These are phyloP conservation scores for Globisporangium nodosum DNA, from an alignment of 352 stramenopile genomes.

Conservation along the genomic window DNA sequence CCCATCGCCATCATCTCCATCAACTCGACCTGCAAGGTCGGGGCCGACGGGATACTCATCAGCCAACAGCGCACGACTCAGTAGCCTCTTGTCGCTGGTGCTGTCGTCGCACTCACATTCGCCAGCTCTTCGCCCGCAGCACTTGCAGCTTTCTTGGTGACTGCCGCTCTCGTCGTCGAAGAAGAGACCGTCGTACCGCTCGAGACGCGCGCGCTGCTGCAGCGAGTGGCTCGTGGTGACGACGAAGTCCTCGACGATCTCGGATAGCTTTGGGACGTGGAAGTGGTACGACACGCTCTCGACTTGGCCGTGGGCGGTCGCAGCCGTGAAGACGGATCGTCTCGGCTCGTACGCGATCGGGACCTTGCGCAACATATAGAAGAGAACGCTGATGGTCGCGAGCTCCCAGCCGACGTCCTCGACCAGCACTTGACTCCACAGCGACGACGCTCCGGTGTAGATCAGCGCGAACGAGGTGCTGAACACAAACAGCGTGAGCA, in stretches of 20 bases:
- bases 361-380: constrained; percentile 9
- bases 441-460: neutral
- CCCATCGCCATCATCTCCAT: no score
- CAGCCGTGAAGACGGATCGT: neutral
- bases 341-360: constrained; percentile 6
- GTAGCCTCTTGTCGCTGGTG: neutral
- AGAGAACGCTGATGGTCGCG: neutral
- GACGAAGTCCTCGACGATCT: constrained; percentile 12
- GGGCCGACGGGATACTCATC: neutral
- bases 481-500: neutral
- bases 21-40: neutral
- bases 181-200: constrained; percentile 12
- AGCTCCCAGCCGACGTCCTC: constrained; percentile 11
- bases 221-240: constrained; percentile 7
- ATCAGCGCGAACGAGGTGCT: neutral
- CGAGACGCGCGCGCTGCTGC: constrained; percentile 6
- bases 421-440: constrained; percentile 3
- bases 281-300: constrained; percentile 1
- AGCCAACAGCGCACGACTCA: constrained; percentile 1
- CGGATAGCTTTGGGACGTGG: constrained; percentile 5
- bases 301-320: neutral
- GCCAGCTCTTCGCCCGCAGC: no score
- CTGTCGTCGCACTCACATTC: neutral
- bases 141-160: neutral
- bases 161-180: constrained; percentile 1